Evolutionary conservation across 306 rosid species (phyloP).

Genomic region (Sphenostylis stenocarpa): DNA sequence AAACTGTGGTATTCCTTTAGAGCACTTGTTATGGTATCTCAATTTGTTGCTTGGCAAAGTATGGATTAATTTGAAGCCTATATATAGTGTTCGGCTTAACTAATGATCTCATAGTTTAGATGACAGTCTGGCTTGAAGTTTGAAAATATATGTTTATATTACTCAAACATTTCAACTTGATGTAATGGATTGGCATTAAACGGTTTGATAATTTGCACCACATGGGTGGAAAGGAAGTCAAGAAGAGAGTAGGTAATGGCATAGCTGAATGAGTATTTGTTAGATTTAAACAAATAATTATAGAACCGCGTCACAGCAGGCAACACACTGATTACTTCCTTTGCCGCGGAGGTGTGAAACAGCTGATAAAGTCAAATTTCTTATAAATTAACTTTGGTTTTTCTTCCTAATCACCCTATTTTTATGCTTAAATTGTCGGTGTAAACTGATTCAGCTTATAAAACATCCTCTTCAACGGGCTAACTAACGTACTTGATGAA

Average conservation of each 20-base stretch:
- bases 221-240: constrained; percentile 27
- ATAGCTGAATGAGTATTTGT: constrained; percentile 1
- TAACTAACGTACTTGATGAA: background rate
- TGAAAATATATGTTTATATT: background rate
- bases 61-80: background rate
- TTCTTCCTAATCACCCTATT: background rate
- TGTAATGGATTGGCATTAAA: background rate
- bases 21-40: background rate
- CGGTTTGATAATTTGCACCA: background rate
- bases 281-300: background rate
- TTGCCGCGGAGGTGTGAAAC: constrained; percentile 7
- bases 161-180: constrained; percentile 11
- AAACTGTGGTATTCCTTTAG: background rate
- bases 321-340: background rate
- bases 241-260: constrained; percentile 22
- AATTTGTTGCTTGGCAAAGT: background rate
- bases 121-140: background rate
- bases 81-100: constrained; percentile 19
- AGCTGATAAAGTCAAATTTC: constrained; percentile 25
- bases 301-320: constrained; percentile 18
- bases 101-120: background rate
- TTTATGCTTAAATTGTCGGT: background rate
- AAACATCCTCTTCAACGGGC: background rate
- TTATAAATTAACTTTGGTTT: background rate
- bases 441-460: background rate